phyloP scores from a whole-genome alignment of 2,329 filamentous ascomycete genomes.

The Tothia fuscella region DNA sequence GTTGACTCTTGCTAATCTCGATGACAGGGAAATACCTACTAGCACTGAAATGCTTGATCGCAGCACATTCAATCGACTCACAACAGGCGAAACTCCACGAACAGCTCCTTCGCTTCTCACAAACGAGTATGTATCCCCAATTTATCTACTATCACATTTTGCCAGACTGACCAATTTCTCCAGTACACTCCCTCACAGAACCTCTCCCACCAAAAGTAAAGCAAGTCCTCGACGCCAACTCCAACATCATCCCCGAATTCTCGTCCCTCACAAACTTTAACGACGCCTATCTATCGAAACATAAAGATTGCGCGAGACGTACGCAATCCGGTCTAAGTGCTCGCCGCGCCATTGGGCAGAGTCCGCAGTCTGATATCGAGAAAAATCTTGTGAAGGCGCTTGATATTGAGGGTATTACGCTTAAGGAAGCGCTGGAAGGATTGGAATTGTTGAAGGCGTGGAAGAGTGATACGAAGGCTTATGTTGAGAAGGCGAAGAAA shows the following conservation, averaged over 20 bases:
- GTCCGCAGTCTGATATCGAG: slow-evolving; percentile 45
- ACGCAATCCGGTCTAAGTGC: slow-evolving; percentile 52
- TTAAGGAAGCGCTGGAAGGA: slow-evolving; percentile 45
- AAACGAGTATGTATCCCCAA: slow-evolving; percentile 31
- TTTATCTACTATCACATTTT: neutral
- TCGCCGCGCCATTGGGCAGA: slow-evolving; percentile 45
- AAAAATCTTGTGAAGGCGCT: slow-evolving; percentile 51
- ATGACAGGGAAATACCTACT: slow-evolving; percentile 69
- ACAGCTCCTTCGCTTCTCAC: slow-evolving; percentile 58
- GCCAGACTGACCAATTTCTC: slow-evolving; percentile 7
- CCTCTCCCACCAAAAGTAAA: slow-evolving; percentile 54
- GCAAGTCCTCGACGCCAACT: slow-evolving; percentile 58
- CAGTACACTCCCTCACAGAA: slow-evolving; percentile 35
- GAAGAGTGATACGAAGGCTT: slow-evolving; percentile 39
- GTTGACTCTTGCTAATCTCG: slow-evolving; percentile 13
- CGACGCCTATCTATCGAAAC: slow-evolving; percentile 48
- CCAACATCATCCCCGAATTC: slow-evolving; percentile 45
- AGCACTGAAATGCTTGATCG: slow-evolving; percentile 73
- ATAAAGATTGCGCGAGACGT: slow-evolving; percentile 51
- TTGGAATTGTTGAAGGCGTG: slow-evolving; percentile 40
- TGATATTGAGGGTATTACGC: slow-evolving; percentile 36
- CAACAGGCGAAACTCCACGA: slow-evolving; percentile 63
- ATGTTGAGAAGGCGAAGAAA: slow-evolving; percentile 27
- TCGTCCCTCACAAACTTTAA: slow-evolving; percentile 53
- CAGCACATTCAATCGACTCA: slow-evolving; percentile 56